A percentile compares a stretch with the other conserved stretches of the same genome.
phyloP scores from a whole-genome alignment of 2,329 filamentous ascomycete genomes.

The Sporothrix phasma region DNA sequence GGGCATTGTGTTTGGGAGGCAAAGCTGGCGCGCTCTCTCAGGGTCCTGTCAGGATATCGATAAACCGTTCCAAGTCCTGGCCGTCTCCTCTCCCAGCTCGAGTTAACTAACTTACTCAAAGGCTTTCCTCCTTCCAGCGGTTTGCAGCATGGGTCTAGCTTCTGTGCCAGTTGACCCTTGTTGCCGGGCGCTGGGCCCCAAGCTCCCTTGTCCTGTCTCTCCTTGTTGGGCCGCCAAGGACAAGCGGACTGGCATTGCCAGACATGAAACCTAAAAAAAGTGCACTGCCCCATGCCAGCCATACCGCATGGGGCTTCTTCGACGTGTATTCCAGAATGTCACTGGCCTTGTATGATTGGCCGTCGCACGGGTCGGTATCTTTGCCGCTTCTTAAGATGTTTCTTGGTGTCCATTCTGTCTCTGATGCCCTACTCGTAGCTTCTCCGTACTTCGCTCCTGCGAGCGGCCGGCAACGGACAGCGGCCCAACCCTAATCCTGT shows the following conservation, averaged over 20 bases:
- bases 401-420: not conserved
- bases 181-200: not conserved
- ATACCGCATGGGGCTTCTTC: constrained; percentile 5
- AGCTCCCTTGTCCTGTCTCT: not conserved
- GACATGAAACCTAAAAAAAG: constrained; percentile 2
- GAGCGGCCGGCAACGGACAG: not conserved
- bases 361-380: not conserved
- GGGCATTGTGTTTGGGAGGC: not conserved
- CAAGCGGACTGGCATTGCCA: not conserved
- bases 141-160: not conserved
- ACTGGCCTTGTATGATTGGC: constrained; percentile 13
- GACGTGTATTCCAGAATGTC: constrained; percentile 15
- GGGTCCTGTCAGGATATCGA: not conserved
- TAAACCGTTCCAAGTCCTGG: not conserved
- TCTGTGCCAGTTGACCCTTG: not conserved
- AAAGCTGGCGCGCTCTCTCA: not conserved
- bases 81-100: not conserved
- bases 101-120: not conserved
- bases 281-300: constrained; percentile 14
- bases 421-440: no score
- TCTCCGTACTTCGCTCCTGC: constrained; percentile 2
- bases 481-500: not conserved
- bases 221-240: not conserved
- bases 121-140: not conserved
- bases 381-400: no score